Percentiles rank a stretch among this genome's conserved stretches.
These are phyloP conservation scores for Zalerion maritima DNA, from an alignment of 495 filamentous ascomycete species.

Conservation along the genomic window DNA sequence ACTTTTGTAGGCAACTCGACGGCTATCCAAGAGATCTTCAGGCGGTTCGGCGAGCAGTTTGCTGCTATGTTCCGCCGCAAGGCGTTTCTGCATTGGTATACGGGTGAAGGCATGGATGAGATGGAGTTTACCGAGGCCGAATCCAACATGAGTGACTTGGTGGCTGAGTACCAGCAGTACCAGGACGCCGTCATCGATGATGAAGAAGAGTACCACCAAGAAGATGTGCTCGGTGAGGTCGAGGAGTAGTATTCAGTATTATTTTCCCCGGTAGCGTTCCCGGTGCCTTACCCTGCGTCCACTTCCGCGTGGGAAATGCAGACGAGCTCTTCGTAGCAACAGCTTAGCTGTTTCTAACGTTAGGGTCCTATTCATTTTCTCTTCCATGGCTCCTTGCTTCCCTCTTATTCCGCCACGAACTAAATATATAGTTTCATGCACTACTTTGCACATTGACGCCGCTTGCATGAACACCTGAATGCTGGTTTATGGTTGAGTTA, in stretches of 20 bases:
- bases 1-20: constrained; percentile 86
- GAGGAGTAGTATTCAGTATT: constrained; percentile 36
- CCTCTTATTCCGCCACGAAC: no score
- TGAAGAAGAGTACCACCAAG: constrained; percentile 29
- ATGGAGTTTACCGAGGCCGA: constrained; percentile 92
- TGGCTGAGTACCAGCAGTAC: constrained; percentile 88
- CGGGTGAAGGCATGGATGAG: constrained; percentile 89
- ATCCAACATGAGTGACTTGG: constrained; percentile 88
- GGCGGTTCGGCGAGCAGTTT: constrained; percentile 84
- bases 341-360: no score
- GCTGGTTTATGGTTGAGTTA: no score
- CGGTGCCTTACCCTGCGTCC: no score
- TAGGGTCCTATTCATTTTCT: no score
- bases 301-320: no score
- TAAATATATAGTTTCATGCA: no score
- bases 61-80: constrained; percentile 85
- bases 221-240: constrained; percentile 26
- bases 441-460: no score
- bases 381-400: no score
- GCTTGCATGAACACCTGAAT: no score
- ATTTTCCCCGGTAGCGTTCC: no score
- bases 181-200: constrained; percentile 61
- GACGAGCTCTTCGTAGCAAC: no score
- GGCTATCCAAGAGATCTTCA: constrained; percentile 85
- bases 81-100: constrained; percentile 95